Evolutionary conservation across 1,139 yeast species (phyloP), one percentile per base, ranked within the genome.

Genomic region (Candida buenavistaensis): DNA sequence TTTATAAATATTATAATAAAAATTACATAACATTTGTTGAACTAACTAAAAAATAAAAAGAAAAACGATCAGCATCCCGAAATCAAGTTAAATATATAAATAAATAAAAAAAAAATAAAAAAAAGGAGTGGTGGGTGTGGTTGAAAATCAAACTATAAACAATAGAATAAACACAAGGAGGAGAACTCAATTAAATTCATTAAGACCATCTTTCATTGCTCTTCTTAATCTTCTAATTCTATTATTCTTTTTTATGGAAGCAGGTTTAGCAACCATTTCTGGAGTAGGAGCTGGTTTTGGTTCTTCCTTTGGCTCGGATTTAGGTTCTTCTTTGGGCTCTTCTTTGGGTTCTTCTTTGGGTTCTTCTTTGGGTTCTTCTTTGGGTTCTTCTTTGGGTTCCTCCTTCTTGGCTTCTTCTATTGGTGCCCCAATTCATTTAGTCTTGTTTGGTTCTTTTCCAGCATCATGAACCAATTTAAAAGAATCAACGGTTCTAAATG

Each of bases 381-480:
- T 28, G 9, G 21, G 19, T 19, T 3, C 27, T 32, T 10, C 17
- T 32, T 22, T 13, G 7, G 12, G 16, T 27, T n/a, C 16, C 14
- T 14, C 20, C 12, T 28, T 31, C 25, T 31, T 26, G 19, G 34
- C 34, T 22, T 30, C 27, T 27, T 23, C 32, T 30, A 30, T 30
- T 30, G 41, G 29, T 9, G 26, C 32, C 31, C 20, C 23, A 28
- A 30, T 26, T 25, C 37, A 35, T 32, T 39, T 35, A 23, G 40
- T 25, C 25, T 43, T 44, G 6, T 15, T 47, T 20, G 51, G 55
- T 26, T 59, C 53, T 51, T 63, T 62, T 38, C 62, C 55, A 51
- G 55, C 59, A 49, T 66, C 68, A 41, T 66, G 58, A 32, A 66
- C 70, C 39, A 68, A 51, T 42, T 58, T 48, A 40, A 54, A 32